A percentile compares a stretch with the other conserved stretches of the same genome.
Conservation (phyloP, 306 rosid genomes). For the barrel medic (Medicago truncatula) region DNA sequence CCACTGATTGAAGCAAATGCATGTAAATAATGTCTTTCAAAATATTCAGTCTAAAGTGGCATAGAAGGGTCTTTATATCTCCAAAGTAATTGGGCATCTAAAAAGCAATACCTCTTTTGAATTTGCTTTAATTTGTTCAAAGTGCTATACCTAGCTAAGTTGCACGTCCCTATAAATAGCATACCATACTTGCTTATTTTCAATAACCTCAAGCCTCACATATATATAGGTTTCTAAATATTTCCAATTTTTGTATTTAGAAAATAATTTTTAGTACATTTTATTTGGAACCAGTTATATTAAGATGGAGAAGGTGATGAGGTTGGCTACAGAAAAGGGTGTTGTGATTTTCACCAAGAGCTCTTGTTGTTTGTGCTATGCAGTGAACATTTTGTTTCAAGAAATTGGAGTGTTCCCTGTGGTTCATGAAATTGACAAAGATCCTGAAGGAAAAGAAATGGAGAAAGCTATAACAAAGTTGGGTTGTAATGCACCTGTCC, state of each 20-base stretch:
- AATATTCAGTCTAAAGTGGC: conserved; percentile 48
- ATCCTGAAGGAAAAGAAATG: conserved; percentile 84
- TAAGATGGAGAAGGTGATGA: conserved; percentile 82
- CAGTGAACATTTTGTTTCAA: conserved; percentile 75
- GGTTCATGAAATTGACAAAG: conserved; percentile 81
- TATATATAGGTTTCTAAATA: conserved; percentile 39
- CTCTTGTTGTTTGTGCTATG: conserved; percentile 88
- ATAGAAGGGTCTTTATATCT: conserved; percentile 44
- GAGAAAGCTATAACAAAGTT: conserved; percentile 78
- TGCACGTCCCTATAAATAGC: conserved; percentile 77
- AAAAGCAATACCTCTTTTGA: conserved; percentile 62
- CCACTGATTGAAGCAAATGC: conserved; percentile 46
- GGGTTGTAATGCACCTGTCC: conserved; percentile 77
- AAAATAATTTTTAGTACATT: background rate
- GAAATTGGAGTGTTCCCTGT: conserved; percentile 68
- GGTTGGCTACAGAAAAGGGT: conserved; percentile 75
- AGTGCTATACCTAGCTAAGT: conserved; percentile 7
- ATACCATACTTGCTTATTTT: conserved; percentile 54
- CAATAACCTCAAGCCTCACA: conserved; percentile 56
- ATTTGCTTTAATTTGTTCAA: conserved; percentile 52
- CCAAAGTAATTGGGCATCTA: conserved; percentile 68
- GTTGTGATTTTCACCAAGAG: conserved; percentile 96
- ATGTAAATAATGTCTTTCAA: conserved; percentile 51
- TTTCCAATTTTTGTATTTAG: background rate
- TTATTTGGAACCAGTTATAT: background rate